Evolutionary conservation across 2,329 filamentous ascomycete species (phyloP), one percentile per base, ranked within the genome.

Genomic region (Diaporthe citri): DNA sequence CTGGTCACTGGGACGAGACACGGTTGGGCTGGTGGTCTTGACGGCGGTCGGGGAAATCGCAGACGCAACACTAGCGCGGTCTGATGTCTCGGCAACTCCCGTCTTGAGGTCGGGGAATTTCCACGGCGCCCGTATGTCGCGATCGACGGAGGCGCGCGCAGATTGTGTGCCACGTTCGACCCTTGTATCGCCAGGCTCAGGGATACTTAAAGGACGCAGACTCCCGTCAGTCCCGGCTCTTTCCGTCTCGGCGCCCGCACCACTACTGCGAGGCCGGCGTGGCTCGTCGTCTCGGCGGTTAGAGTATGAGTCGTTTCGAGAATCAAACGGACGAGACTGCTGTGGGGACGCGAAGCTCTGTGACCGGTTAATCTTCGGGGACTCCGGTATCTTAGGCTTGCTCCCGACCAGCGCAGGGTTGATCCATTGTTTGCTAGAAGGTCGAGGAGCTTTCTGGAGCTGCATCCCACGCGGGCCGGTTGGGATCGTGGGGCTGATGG

Each of bases 401-500:
- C 87, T 90, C 6, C 77, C 79, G 7, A 77, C 77, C 8, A 88
- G 78, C 39, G 85, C 87, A 4, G 89, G 88, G 69, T 90, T 90
- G 74, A 90, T 88, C 90, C 90, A 91, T 80, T 91, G 89, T 78
- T 90, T 90, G 79, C 89, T 90, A 0, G 88, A 89, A 22, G 88
- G 86, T 9, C 88, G 86, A 75, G 84, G 82, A 31, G 78, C 85
- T 60, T 85, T 84, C 64, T 85, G 84, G 17, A 72, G 48, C 74
- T 86, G 87, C 75, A 90, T 88, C 22, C 87, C 86, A 48, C 89
- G 87, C 46, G 89, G 89, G 13, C 89, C 89, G 3, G 88, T 84
- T 4, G 89, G 89, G 64, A 91, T 89, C 9, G 86, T 81, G 12
- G 86, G 85, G 73, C 85, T 86, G 31, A 87, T 86, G n/a, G 84